These are phyloP conservation scores for Elaeagnus macrophylla DNA, from an alignment of 306 rosid species.

Conservation along the genomic window DNA sequence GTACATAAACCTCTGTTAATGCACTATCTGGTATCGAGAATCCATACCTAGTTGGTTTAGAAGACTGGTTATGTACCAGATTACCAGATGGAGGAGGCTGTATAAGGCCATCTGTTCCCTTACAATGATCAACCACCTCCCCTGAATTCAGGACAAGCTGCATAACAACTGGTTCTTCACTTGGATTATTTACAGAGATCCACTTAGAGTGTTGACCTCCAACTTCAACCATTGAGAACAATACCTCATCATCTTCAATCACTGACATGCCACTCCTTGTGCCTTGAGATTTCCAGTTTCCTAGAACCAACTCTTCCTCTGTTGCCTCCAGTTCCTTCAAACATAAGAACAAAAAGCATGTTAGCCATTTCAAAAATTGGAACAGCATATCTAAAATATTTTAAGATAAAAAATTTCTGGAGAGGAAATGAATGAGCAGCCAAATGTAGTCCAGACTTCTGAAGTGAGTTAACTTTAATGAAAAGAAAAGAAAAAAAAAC, in stretches of 20 bases:
- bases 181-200: conserved; percentile 83
- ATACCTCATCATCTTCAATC: conserved; percentile 57
- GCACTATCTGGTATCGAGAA: conserved; percentile 77
- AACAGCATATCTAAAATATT: background rate
- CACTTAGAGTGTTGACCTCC: conserved; percentile 66
- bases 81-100: conserved; percentile 57
- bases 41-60: conserved; percentile 55
- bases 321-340: conserved; percentile 37
- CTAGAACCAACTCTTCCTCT: conserved; percentile 60
- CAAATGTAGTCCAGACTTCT: too few relatives aligned
- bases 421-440: too few relatives aligned
- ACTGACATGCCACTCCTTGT: conserved; percentile 47
- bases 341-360: conserved; percentile 20
- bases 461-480: background rate
- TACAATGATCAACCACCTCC: conserved; percentile 61
- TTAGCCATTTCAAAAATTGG: conserved; percentile 13
- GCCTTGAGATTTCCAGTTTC: conserved; percentile 80
- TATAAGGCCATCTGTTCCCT: conserved; percentile 41
- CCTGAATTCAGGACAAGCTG: conserved; percentile 84
- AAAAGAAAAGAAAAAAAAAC: background rate
- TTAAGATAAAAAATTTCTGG: background rate
- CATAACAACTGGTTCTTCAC: conserved; percentile 63
- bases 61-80: conserved; percentile 45
- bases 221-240: conserved; percentile 65
- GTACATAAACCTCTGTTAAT: conserved; percentile 68